Percentiles rank a stretch among this genome's conserved stretches.
These are phyloP conservation scores for Periglandula ipomoeae DNA, from an alignment of 2,329 filamentous ascomycete species.

Conservation along the genomic window DNA sequence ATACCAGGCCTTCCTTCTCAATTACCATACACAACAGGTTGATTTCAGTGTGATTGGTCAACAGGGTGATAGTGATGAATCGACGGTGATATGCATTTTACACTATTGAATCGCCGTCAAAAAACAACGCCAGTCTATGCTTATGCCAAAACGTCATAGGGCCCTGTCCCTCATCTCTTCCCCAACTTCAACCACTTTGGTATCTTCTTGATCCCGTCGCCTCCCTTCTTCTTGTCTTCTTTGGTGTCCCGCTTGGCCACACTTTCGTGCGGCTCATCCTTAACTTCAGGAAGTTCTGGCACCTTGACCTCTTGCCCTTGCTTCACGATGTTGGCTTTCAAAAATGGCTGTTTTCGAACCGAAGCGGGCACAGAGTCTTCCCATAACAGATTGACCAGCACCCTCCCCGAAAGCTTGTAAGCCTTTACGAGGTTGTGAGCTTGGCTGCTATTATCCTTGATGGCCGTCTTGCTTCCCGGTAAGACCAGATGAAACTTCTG, in stretches of 20 bases:
- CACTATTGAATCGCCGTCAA: too few species aligned
- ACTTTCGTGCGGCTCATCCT: conserved; percentile 28
- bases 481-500: conserved; percentile 66
- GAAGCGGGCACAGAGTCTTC: conserved; percentile 49
- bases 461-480: conserved; percentile 41
- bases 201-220: conserved; percentile 34
- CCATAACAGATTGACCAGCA: conserved; percentile 72
- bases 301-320: conserved; percentile 60
- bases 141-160: not conserved
- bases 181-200: conserved; percentile 68
- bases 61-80: not conserved
- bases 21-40: too few species aligned
- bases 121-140: conserved; percentile 1
- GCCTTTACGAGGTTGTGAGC: conserved; percentile 57
- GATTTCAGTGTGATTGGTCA: too few species aligned
- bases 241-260: conserved; percentile 16
- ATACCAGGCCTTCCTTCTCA: conserved; percentile 5
- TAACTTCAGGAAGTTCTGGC: conserved; percentile 40
- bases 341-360: conserved; percentile 45
- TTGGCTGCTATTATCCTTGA: conserved; percentile 36
- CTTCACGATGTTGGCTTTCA: conserved; percentile 48
- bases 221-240: conserved; percentile 28
- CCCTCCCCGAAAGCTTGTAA: conserved; percentile 59
- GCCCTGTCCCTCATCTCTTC: conserved; percentile 49
- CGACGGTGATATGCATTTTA: too few species aligned